Evolutionary conservation across 208 protist genomes (phyloP).

Genomic region (Trichomonas tenax): DNA sequence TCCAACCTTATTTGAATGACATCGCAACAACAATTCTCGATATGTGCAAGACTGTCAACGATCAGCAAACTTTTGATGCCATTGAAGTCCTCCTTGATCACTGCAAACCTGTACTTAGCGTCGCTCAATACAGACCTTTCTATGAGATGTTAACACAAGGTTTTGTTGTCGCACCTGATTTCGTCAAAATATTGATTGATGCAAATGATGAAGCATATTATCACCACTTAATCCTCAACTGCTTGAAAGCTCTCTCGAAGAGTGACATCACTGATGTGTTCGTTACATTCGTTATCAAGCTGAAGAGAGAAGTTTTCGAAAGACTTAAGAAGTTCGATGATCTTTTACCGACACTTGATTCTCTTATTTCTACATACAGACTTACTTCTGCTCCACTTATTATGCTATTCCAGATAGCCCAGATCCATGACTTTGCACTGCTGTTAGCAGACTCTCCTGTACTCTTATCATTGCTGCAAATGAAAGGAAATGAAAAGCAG

Average conservation of each 20-base stretch:
- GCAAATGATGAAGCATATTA: neutral
- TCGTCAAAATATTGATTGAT: neutral
- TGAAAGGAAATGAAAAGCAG: neutral
- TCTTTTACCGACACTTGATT: neutral
- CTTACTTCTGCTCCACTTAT: neutral
- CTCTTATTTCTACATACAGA: neutral
- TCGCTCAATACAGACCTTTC: neutral
- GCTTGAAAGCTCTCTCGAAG: neutral
- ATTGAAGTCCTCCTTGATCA: neutral
- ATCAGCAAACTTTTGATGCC: neutral
- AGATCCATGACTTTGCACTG: neutral
- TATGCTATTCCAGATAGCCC: neutral
- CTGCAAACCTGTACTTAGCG: neutral
- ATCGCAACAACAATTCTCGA: neutral
- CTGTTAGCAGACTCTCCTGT: neutral
- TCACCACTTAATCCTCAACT: neutral
- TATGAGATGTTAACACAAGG: neutral
- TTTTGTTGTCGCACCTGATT: neutral
- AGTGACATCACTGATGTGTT: neutral
- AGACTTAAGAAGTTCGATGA: neutral
- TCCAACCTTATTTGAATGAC: neutral
- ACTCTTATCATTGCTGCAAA: neutral
- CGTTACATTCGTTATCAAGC: neutral
- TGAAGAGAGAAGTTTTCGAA: neutral
- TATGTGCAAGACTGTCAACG: neutral